Base-by-base conservation (phyloP, 768 basidiomycete species). In the Podaxis mareebaensis region DNA sequence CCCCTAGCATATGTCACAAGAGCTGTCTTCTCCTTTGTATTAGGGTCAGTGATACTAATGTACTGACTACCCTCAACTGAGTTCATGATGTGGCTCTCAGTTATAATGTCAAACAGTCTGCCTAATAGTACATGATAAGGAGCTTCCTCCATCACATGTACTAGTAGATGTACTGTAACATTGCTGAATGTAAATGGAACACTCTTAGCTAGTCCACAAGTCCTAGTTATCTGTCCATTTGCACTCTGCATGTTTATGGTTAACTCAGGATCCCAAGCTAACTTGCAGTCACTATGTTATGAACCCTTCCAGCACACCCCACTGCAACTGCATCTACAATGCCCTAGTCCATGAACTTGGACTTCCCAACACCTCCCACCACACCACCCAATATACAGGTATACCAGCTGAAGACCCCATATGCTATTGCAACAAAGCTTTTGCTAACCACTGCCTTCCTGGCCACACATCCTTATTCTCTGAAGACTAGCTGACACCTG, bases 71-170 rank as follows among this genome's bases (percentile, higher is more conserved):
- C 39, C 4, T 40, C 39, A 15, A 15, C 39, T 11, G 39, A 40
- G 39, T 40, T 40, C 2, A 40, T 8, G 8, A 40, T 1, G 0
- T 13, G 2, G 13, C 39, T 40, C 15, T 40, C 17, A 2, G 72
- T 73, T 1, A 75, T 48, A 1, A 69, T 67, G 57, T 74, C 70
- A 57, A 76, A 75, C 2, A 74, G 73, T 44, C 74, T 57, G 2
- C 74, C 74, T 1, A 76, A 53, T 5, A 76, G 39, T 1, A 76
- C 67, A 12, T 64, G 59, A 56, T 76, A 76, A 0, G 74, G 67
- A 0, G 69, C 68, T 0, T 60, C 55, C 17, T 64, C 42, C 4
- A 76, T 68, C 4, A 76, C 64, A 49, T 76, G 74, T 4, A 73
- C 67, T 65, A 74, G 75, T 1, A 76, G 33, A 24, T 68, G 72